Evolutionary conservation across 257 asterid species (phyloP), one percentile per base, ranked within the genome.

Genomic region (Striga asiatica): DNA sequence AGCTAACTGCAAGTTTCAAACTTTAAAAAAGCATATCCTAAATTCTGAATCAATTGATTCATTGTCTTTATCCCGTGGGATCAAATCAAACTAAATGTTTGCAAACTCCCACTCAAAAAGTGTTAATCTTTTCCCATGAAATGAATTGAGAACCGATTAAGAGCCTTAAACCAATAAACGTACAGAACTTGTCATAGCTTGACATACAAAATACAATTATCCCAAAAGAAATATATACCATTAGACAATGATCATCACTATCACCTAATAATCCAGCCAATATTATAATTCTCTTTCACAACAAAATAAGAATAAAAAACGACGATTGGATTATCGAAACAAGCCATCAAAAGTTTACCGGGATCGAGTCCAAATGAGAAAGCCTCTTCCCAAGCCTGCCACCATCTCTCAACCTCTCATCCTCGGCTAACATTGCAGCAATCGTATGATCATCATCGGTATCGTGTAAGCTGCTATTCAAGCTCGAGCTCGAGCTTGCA

Each of bases 381-480:
- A 91, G 95, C 79, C 92, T 76, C 73, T 71, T 86, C 13, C 93
- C 95, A 49, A 84, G 95, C 45, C 61, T 83, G 45, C 75, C 75
- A 39, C 72, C 84, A 57, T 62, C 14, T 49, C 63, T 70, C 34
- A 58, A 60, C 1, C 37, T 72, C 31, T 86, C 95, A 6, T 86
- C 96, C 69, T 81, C 87, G 2, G 86, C 94, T 63, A 91, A 74
- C 34, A 84, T 75, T 14, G 62, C 71, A 31, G 95, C 98, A 71
- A 91, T 87, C 25, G 96, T 75, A 28, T 80, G 96, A 80, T 91
- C 98, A 75, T 91, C 98, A 67, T 91, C 96, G 16, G 95, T 83
- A 57, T 83, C 92, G 1, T 75, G 78, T 13, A 84, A 73, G 48
- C 91, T 82, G 53, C 97, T 80, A 66, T 81, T 79, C 80, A 76